Base-by-base conservation (phyloP, 1,139 yeast genomes). In the Geotrichum australiense region DNA sequence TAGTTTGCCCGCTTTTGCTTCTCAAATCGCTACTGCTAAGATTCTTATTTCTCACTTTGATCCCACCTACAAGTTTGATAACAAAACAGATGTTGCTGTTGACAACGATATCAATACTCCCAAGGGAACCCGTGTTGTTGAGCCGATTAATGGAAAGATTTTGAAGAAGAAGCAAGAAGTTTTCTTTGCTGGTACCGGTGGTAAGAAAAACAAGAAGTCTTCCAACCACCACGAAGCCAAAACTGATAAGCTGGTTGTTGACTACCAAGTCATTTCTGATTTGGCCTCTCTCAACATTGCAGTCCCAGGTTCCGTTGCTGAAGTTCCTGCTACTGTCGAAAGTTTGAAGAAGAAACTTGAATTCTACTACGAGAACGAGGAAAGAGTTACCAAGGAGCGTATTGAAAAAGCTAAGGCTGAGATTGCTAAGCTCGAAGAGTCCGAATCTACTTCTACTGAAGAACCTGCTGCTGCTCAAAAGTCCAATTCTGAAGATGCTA, bases 271-370 rank as follows among this genome's bases (percentile, higher is more conserved):
- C 51, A 80, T 91, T 57, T 80, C 81, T 52, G 76, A 84, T 47
- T 75, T 93, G 55, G 73, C 86, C 50, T 80, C 82, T 56, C 75
- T 89, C 62, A 78, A 80, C 50, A 75, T 91, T 51, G 71, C 84
- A 42, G 77, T 89, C 53, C 99, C 99, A 59, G 71, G 80, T 49
- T 74, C 80, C 56, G 69, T 75, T 53, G 93, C 80, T 21, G 94
- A 84, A 44, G 79, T 83, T 51, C 71, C 81, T 37, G 65, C 66
- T 41, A 77, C 94, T 50, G 64, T 84, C 55, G 77, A 71, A 47
- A 70, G 77, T 54, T 76, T 91, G 65, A 78, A 80, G 70, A 76
- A 73, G 56, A 87, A 93, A 64, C 75, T 85, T 61, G 70, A 68
- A 42, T 79, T 78, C 52, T 83, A 76, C 66, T 70, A 74, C 63